Conservation (phyloP, 1,139 yeast species). For the Candida buenavistaensis region DNA sequence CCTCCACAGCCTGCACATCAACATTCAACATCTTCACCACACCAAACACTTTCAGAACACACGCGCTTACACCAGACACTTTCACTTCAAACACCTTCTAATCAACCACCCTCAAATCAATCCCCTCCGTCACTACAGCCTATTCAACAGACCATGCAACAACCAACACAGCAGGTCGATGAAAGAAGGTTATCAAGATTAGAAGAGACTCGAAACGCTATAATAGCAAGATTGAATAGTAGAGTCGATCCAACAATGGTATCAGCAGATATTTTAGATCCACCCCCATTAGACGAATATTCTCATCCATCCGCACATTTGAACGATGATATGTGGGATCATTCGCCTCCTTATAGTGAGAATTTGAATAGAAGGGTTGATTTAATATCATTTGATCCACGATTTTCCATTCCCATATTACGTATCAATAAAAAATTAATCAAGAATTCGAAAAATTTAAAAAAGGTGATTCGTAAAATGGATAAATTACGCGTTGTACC, state of each 20-base stretch:
- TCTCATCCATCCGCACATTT: conserved; percentile 1
- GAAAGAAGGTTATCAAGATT: no score
- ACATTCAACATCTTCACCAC: no score
- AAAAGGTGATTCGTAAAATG: conserved; percentile 28
- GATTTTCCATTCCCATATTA: conserved; percentile 37
- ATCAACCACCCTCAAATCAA: no score
- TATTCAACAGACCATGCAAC: no score
- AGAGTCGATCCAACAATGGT: conserved; percentile 9
- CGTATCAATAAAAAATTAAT: conserved; percentile 36
- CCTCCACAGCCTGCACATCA: no score
- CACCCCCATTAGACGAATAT: conserved; percentile 25
- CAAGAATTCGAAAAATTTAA: conserved; percentile 26
- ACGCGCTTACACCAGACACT: no score
- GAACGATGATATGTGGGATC: conserved; percentile 15
- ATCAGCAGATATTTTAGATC: conserved; percentile 7
- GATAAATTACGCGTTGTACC: conserved; percentile 33
- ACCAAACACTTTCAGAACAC: no score
- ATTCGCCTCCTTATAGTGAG: conserved; percentile 41
- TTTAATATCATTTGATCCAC: conserved; percentile 41
- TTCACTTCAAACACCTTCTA: no score
- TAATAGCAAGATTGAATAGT: conserved; percentile 12
- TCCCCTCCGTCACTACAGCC: no score
- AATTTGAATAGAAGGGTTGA: conserved; percentile 37
- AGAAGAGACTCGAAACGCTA: conserved; percentile 13
- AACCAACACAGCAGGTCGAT: no score